Conservation (phyloP, 768 basidiomycete genomes). For the Tylopilus sp. region DNA sequence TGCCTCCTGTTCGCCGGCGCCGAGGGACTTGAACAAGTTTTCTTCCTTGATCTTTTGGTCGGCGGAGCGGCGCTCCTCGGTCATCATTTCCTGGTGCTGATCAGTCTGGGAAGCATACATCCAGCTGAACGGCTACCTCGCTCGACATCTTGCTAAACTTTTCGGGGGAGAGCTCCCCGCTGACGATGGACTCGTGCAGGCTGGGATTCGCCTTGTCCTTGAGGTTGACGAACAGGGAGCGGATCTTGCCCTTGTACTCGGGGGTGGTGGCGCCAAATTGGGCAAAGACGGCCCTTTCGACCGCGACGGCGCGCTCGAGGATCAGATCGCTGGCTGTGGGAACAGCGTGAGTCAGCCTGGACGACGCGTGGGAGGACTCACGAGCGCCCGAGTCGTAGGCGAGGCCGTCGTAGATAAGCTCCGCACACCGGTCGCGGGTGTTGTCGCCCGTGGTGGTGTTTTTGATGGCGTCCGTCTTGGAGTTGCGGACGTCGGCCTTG, state of each 20-base stretch:
- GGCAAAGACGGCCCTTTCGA: constrained; percentile 64
- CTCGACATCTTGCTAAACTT: constrained; percentile 79
- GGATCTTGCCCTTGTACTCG: constrained; percentile 74
- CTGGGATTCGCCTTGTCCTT: constrained; percentile 94
- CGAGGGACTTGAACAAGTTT: constrained; percentile 88
- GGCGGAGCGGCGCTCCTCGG: constrained; percentile 83
- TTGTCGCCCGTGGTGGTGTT: constrained; percentile 57
- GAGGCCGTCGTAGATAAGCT: constrained; percentile 90
- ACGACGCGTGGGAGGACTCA: constrained; percentile 42
- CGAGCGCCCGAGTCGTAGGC: constrained; percentile 84
- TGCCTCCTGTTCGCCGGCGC: constrained; percentile 84
- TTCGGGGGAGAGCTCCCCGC: constrained; percentile 69
- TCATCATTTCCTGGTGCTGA: constrained; percentile 82
- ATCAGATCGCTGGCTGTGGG: constrained; percentile 67
- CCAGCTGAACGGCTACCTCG: constrained; percentile 45
- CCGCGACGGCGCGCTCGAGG: constrained; percentile 55
- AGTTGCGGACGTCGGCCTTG: constrained; percentile 44
- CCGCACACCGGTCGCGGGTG: constrained; percentile 83
- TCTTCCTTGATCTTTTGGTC: constrained; percentile 79
- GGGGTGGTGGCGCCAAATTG: constrained; percentile 43
- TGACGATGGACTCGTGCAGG: constrained; percentile 79
- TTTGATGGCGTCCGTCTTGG: constrained; percentile 70
- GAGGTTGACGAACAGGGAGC: constrained; percentile 86
- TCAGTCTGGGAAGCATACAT: neutral
- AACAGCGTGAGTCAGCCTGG: constrained; percentile 2